Percentiles rank a stretch among this genome's conserved stretches.
Conservation (phyloP, 805 yeast genomes). For the Naumovozyma dairenensis region DNA sequence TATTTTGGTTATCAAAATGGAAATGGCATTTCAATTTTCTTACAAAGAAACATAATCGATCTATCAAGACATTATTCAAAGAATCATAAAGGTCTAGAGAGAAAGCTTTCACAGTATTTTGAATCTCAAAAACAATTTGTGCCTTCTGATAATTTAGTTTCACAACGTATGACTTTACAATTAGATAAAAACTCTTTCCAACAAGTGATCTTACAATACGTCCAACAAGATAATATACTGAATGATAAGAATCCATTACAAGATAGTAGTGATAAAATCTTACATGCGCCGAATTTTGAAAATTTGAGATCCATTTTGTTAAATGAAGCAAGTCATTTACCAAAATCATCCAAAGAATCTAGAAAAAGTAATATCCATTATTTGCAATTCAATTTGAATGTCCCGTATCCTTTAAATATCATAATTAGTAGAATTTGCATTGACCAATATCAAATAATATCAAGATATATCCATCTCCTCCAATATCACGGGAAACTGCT, state of each 20-base stretch:
- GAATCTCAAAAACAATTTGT: constrained; percentile 10
- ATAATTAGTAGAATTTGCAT: constrained; percentile 61
- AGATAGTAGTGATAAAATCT: constrained; percentile 23
- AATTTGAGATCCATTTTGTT: constrained; percentile 37
- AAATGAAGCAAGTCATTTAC: constrained; percentile 23
- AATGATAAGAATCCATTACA: not conserved
- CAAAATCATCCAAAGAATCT: not conserved
- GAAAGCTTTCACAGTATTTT: constrained; percentile 28
- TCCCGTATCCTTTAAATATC: constrained; percentile 84
- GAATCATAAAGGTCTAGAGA: constrained; percentile 4
- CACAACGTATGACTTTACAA: constrained; percentile 26
- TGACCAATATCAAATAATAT: constrained; percentile 69
- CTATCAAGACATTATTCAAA: constrained; percentile 22
- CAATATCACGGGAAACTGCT: constrained; percentile 51
- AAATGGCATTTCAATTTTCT: constrained; percentile 16
- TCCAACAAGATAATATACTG: not conserved
- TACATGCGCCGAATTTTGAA: constrained; percentile 36
- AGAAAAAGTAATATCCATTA: constrained; percentile 36
- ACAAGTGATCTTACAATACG: constrained; percentile 13
- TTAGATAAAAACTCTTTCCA: constrained; percentile 31
- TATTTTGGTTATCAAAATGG: constrained; percentile 36
- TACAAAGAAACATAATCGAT: constrained; percentile 19
- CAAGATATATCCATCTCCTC: constrained; percentile 58
- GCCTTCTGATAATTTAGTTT: too few species aligned
- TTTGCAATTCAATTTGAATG: constrained; percentile 44